Evolutionary conservation across 345 rosid genomes (phyloP).

Genomic region (Gossypium turneri): DNA sequence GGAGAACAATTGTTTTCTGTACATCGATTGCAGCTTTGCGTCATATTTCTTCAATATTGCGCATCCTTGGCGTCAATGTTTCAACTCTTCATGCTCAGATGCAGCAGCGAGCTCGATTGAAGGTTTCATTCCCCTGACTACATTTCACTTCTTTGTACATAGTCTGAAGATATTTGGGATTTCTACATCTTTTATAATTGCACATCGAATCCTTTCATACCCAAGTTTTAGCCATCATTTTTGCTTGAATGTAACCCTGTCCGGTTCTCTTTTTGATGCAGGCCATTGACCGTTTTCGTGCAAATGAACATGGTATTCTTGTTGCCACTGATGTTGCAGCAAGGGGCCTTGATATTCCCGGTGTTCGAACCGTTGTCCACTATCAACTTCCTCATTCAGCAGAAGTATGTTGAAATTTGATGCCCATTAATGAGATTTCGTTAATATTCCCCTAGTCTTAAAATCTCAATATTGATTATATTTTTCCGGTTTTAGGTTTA

Average conservation of each 20-base stretch:
- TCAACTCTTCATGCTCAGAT: slow-evolving; percentile 83
- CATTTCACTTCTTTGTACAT: background rate
- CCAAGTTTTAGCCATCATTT: background rate
- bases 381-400: slow-evolving; percentile 99
- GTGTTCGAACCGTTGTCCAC: slow-evolving; percentile 88
- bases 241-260: background rate
- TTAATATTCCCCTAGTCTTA: slow-evolving; percentile 1
- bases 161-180: background rate
- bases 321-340: slow-evolving; percentile 97
- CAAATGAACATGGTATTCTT: slow-evolving; percentile 73
- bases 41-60: slow-evolving; percentile 67
- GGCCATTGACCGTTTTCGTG: slow-evolving; percentile 90
- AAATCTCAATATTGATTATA: slow-evolving; percentile 11
- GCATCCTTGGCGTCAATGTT: slow-evolving; percentile 68
- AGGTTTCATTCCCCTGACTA: slow-evolving; percentile 40
- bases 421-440: slow-evolving; percentile 6
- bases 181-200: background rate
- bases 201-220: background rate
- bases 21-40: slow-evolving; percentile 95
- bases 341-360: slow-evolving; percentile 94
- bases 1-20: slow-evolving; percentile 90
- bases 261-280: slow-evolving; percentile 23
- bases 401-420: slow-evolving; percentile 46
- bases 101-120: slow-evolving; percentile 95
- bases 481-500: slow-evolving; percentile 53